phyloP scores from a whole-genome alignment of 805 yeast species.

The Kuraishia capsulata region DNA sequence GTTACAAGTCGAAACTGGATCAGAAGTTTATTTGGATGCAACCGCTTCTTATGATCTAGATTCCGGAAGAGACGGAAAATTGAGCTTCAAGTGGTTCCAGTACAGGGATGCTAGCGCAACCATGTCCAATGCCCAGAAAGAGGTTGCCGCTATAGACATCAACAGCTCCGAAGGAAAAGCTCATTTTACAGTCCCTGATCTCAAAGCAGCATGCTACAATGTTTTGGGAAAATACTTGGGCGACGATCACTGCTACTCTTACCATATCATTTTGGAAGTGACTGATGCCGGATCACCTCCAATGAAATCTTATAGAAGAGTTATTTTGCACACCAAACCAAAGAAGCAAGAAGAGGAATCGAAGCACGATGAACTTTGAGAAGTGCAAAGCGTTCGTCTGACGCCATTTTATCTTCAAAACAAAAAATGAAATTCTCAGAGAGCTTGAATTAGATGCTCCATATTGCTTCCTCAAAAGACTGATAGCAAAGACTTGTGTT shows the following conservation, averaged over 20 bases:
- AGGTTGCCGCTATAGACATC: not conserved
- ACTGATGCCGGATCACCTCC: conserved; percentile 6
- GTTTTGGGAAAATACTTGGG: no score
- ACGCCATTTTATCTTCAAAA: no score
- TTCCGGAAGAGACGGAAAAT: conserved; percentile 2
- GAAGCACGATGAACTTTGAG: not conserved
- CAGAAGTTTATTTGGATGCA: conserved; percentile 14
- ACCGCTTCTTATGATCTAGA: conserved; percentile 17
- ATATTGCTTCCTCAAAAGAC: no score
- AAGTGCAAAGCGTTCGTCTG: no score
- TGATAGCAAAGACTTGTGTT: no score
- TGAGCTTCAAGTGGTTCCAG: conserved; percentile 18
- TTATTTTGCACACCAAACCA: no score
- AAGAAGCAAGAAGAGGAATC: no score
- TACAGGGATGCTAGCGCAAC: conserved; percentile 11
- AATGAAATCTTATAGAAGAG: conserved; percentile 9
- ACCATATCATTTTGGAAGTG: conserved; percentile 16
- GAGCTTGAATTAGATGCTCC: no score
- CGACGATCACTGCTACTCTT: conserved; percentile 8
- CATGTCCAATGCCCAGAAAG: not conserved
- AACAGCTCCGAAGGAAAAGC: no score
- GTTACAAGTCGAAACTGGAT: not conserved
- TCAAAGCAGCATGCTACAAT: not conserved
- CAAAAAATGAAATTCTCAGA: no score
- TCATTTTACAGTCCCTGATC: not conserved